Evolutionary conservation across 768 basidiomycete genomes (phyloP).

Genomic region (Cystofilobasidium bisporidii): DNA sequence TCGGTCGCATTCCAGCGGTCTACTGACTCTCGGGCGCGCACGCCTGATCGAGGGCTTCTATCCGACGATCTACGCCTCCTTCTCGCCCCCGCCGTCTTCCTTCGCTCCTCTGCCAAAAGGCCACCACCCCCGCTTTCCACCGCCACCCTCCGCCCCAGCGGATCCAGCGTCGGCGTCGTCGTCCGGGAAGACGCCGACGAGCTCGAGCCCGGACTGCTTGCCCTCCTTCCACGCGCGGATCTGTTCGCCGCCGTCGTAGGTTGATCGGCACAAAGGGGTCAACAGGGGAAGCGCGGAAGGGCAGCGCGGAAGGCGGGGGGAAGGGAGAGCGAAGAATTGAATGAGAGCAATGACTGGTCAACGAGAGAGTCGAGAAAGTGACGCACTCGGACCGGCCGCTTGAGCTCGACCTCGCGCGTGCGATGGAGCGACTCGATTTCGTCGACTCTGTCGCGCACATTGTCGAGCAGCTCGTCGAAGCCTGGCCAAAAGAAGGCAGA

Average conservation of each 20-base stretch:
- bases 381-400: slow-evolving; percentile 10
- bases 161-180: neutral
- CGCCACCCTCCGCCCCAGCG: neutral
- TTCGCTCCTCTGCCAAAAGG: no score
- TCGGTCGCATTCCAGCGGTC: no score
- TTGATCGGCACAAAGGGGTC: no score
- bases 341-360: neutral
- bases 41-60: no score
- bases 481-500: no score
- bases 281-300: no score
- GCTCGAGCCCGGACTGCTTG: neutral
- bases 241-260: no score
- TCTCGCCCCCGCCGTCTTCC: no score
- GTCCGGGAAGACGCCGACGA: neutral
- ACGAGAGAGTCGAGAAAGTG: neutral
- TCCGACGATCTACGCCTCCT: no score
- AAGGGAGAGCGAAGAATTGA: neutral
- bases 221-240: neutral
- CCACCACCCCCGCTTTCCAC: no score
- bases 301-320: no score
- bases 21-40: no score
- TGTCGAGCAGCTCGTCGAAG: slow-evolving; percentile 67
- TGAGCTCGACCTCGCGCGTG: slow-evolving; percentile 64
- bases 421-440: slow-evolving; percentile 78
- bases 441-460: slow-evolving; percentile 65